Evolutionary conservation across 2,329 filamentous ascomycete genomes (phyloP), one percentile per base, ranked within the genome.

Genomic region (Trichothecium roseum): DNA sequence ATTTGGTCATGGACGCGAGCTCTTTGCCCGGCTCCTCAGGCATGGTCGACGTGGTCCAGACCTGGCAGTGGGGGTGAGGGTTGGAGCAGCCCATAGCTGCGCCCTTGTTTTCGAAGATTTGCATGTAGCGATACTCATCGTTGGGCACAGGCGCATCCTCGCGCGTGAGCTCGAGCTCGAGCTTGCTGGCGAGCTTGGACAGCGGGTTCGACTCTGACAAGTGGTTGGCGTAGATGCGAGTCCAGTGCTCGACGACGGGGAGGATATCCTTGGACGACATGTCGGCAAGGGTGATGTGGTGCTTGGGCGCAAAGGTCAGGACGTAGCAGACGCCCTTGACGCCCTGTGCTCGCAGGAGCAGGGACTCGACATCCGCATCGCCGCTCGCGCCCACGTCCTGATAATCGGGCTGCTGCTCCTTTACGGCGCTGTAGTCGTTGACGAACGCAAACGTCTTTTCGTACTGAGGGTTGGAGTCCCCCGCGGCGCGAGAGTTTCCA

Each of bases 101-200:
- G 35, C 91, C 91, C 63, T 98, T 98, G 68, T 98, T 98, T 64
- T 98, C 91, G 43, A 98, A 98, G 44, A 98, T 96, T 56, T 98
- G 91, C 88, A 98, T 95, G 63, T 94, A 96, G 36, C 83, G 77
- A 50, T 94, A 86, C 59, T 94, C 85, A 36, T 83, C 73, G 35
- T 70, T 76, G 4, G 86, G 81, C 2, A 48, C 30, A 5, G 59
- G 59, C 8, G 55, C 53, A 10, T 51, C 52, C 5, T 60, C 55
- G 14, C 43, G 54, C 22, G 49, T 32, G 53, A 66, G 48, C 2
- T 58, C 54, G 7, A 71, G 52, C 5, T 57, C 48, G 5, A 66
- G 55, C 15, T 55, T 48, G 2, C 62, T 62, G 2, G 62, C 59
- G 4, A 54, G 45, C 14, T 54, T 42, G 1, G 44, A 68, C 6